Percentiles rank a stretch among this genome's conserved stretches.
Evolutionary conservation across 1,139 yeast species (phyloP).

Genomic region (Suzukiozyma palmioleophila): DNA sequence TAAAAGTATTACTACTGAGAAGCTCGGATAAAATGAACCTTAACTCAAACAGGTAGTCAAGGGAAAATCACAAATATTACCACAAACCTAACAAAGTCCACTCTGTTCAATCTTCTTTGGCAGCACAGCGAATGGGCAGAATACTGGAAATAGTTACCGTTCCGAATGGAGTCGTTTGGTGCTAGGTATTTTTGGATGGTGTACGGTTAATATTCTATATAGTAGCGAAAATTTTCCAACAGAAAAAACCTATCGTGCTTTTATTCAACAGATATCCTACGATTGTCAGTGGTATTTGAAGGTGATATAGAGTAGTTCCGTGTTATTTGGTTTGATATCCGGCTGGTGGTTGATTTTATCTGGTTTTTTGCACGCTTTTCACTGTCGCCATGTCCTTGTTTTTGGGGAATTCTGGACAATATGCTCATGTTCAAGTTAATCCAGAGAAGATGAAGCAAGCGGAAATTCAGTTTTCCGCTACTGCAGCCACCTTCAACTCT

Average conservation of each 20-base stretch:
- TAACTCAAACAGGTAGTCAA: too few species aligned
- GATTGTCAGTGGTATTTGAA: background rate
- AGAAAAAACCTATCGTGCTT: constrained; percentile 2
- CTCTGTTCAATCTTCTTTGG: too few species aligned
- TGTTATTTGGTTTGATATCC: background rate
- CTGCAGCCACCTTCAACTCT: constrained; percentile 60
- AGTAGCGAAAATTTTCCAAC: too few species aligned
- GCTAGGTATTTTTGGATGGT: too few species aligned
- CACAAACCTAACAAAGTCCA: too few species aligned
- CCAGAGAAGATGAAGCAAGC: constrained; percentile 69
- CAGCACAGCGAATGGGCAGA: too few species aligned
- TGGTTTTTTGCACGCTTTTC: background rate
- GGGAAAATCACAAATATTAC: too few species aligned
- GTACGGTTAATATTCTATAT: too few species aligned
- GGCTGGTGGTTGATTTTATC: background rate
- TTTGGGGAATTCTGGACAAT: constrained; percentile 44
- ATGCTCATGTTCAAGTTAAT: constrained; percentile 46
- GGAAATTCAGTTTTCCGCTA: constrained; percentile 69
- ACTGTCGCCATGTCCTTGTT: constrained; percentile 54
- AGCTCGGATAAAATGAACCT: too few species aligned
- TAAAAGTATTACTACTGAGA: too few species aligned
- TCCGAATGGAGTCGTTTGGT: too few species aligned
- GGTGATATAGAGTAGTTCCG: background rate
- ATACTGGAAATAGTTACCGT: too few species aligned
- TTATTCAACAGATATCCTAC: background rate